Percentiles rank a stretch among this genome's conserved stretches.
Evolutionary conservation across 331 rosid genomes (phyloP).

Genomic region (Rhamnella rubrinervis): DNA sequence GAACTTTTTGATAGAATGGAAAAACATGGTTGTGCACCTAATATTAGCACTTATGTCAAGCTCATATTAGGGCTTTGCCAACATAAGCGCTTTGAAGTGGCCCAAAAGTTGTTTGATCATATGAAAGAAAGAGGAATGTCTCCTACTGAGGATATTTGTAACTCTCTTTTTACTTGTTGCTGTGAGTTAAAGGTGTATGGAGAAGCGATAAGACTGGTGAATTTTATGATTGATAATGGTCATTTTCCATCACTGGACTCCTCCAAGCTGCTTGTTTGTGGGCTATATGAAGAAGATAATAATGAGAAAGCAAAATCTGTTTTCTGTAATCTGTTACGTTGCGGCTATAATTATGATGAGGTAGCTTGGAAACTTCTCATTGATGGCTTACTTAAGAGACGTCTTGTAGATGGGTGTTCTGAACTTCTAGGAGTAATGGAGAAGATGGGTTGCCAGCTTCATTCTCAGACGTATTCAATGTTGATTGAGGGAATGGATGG

Average conservation of each 20-base stretch:
- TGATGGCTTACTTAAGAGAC: slow-evolving; percentile 25
- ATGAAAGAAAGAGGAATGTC: slow-evolving; percentile 14
- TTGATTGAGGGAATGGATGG: slow-evolving; percentile 29
- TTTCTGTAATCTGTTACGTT: slow-evolving; percentile 18
- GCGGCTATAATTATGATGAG: slow-evolving; percentile 23
- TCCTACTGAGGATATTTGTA: slow-evolving; percentile 12
- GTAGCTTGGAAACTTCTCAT: slow-evolving; percentile 35
- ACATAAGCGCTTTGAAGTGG: slow-evolving; percentile 12
- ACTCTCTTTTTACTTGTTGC: slow-evolving; percentile 17
- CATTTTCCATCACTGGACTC: slow-evolving; percentile 27
- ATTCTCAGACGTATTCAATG: slow-evolving; percentile 29
- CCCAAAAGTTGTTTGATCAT: slow-evolving; percentile 16
- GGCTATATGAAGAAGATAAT: slow-evolving; percentile 15
- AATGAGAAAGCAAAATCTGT: slow-evolving; percentile 23
- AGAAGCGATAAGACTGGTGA: slow-evolving; percentile 15
- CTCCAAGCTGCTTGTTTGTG: slow-evolving; percentile 28
- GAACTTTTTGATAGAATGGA: slow-evolving; percentile 24
- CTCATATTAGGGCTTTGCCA: slow-evolving; percentile 31
- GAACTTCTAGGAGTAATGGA: slow-evolving; percentile 25
- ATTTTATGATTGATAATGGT: slow-evolving; percentile 21
- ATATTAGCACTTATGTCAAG: slow-evolving; percentile 14
- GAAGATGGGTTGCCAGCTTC: slow-evolving; percentile 27
- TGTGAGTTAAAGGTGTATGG: slow-evolving; percentile 18
- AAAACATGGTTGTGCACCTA: slow-evolving; percentile 24
- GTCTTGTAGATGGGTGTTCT: slow-evolving; percentile 23